Evolutionary conservation across 208 protist genomes (phyloP).

Genomic region (Lotmaria passim): DNA sequence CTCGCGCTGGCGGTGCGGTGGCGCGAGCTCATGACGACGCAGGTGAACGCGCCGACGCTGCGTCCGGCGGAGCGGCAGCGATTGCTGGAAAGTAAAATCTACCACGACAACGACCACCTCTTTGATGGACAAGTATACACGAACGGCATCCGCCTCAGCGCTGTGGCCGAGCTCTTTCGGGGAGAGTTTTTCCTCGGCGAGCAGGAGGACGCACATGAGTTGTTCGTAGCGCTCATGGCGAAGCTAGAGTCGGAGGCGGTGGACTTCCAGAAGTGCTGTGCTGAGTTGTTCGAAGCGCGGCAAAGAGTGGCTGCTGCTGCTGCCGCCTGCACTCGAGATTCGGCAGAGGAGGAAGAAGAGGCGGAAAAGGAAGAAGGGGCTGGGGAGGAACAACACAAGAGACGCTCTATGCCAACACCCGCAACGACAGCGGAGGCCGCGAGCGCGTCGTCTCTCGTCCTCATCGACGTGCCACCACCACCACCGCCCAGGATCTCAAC

Average conservation of each 20-base stretch:
- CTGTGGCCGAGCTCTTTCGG: conserved; percentile 44
- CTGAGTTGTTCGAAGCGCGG: conserved; percentile 7
- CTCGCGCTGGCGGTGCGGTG: conserved; percentile 30
- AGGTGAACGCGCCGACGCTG: conserved; percentile 15
- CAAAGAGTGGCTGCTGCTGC: not conserved
- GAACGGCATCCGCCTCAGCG: conserved; percentile 23
- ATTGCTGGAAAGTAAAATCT: conserved; percentile 18
- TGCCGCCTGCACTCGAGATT: too few species aligned
- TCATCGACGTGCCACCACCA: not conserved
- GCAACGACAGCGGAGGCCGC: not conserved
- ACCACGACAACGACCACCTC: conserved; percentile 26
- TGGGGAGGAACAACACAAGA: too few species aligned
- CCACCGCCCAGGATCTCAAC: conserved; percentile 17
- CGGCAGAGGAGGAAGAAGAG: conserved; percentile 1
- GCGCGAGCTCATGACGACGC: conserved; percentile 29
- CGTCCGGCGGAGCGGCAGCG: conserved; percentile 14
- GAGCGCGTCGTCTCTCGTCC: not conserved
- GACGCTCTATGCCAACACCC: not conserved
- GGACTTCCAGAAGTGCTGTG: conserved; percentile 36
- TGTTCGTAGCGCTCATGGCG: conserved; percentile 65
- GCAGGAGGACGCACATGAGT: conserved; percentile 88
- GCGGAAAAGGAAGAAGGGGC: not conserved
- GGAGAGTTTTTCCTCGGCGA: conserved; percentile 71
- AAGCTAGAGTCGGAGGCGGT: conserved; percentile 76
- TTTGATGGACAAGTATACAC: conserved; percentile 31